phyloP scores from a whole-genome alignment of 2,329 filamentous ascomycete genomes.

The Epichloe sylvatica region DNA sequence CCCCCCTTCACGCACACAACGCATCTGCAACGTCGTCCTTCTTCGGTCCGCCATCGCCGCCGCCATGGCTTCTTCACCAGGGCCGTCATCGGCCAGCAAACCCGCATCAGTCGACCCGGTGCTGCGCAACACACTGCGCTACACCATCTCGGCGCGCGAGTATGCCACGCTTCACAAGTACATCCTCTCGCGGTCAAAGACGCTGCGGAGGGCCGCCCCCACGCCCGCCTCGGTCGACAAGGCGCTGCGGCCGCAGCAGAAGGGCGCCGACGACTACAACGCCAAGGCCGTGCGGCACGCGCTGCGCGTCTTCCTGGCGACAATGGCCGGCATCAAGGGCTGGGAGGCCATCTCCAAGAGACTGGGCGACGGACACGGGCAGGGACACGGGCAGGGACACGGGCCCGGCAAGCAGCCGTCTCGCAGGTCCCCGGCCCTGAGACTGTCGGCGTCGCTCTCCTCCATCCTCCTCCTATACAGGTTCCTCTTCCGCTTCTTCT shows the following conservation, averaged over 20 bases:
- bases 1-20: too few species aligned
- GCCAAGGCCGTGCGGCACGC: conserved; percentile 56
- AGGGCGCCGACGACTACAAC: conserved; percentile 50
- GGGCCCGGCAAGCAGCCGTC: conserved; percentile 32
- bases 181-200: conserved; percentile 56
- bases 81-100: background rate
- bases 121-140: conserved; percentile 71
- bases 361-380: conserved; percentile 28
- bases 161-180: conserved; percentile 77
- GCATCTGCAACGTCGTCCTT: too few species aligned
- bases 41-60: too few species aligned
- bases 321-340: conserved; percentile 48
- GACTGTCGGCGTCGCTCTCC: conserved; percentile 70
- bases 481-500: conserved; percentile 79
- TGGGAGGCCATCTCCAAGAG: conserved; percentile 39
- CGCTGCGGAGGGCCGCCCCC: conserved; percentile 40
- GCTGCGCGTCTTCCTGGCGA: conserved; percentile 53
- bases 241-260: conserved; percentile 21
- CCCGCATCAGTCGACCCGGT: conserved; percentile 44
- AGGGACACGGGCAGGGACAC: background rate
- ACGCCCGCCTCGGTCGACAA: conserved; percentile 40
- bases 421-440: conserved; percentile 54
- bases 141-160: conserved; percentile 73
- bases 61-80: conserved; percentile 2
- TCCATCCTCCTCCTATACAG: conserved; percentile 80